phyloP scores from a whole-genome alignment of 345 rosid species.

The Eucalyptus decipiens region DNA sequence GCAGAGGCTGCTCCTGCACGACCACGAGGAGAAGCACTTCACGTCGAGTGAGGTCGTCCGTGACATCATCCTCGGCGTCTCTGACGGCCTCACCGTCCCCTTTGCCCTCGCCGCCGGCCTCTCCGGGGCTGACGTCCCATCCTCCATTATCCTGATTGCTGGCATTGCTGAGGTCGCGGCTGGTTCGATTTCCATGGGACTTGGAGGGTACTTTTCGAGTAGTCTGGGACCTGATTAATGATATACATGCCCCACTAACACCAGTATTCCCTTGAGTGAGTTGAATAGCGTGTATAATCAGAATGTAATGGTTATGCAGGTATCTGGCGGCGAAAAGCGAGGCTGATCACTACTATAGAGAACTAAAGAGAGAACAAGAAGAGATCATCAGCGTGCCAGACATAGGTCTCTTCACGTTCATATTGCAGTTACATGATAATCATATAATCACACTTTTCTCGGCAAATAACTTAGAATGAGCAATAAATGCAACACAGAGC shows the following conservation, averaged over 20 bases:
- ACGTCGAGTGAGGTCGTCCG: conserved; percentile 90
- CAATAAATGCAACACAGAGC: neutral
- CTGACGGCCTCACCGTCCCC: conserved; percentile 98
- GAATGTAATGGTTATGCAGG: conserved; percentile 10
- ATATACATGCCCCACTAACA: neutral
- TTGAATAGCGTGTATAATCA: neutral
- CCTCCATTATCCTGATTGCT: conserved; percentile 85
- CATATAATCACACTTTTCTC: neutral
- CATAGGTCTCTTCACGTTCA: conserved; percentile 25
- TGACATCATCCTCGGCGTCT: conserved; percentile 90
- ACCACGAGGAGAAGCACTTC: conserved; percentile 85
- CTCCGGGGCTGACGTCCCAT: conserved; percentile 89
- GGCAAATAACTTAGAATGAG: neutral
- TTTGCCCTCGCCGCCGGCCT: conserved; percentile 97
- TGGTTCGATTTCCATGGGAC: conserved; percentile 98
- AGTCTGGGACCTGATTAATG: neutral
- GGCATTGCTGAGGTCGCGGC: conserved; percentile 95
- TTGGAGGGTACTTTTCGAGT: conserved; percentile 53
- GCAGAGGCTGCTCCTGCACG: conserved; percentile 34
- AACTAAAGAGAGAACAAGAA: conserved; percentile 77
- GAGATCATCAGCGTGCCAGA: conserved; percentile 80
- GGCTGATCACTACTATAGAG: conserved; percentile 77
- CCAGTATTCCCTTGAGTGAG: neutral
- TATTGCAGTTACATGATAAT: neutral
- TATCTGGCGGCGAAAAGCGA: conserved; percentile 94